Conservation (phyloP, 495 filamentous ascomycete genomes). For the Lentithecium fluviatile region DNA sequence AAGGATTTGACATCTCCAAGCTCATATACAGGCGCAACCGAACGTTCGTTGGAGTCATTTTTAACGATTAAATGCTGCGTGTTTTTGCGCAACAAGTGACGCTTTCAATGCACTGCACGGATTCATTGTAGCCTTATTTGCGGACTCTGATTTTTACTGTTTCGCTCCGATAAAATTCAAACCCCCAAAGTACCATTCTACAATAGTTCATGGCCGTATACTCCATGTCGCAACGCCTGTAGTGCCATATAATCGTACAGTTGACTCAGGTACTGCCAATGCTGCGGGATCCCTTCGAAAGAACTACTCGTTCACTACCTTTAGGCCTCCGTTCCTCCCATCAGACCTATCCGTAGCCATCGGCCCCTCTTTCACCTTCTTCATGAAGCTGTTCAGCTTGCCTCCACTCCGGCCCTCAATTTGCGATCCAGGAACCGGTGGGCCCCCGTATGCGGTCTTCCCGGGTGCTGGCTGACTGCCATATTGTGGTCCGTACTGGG, state of each 20-base stretch:
- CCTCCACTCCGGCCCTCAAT: conserved; percentile 5
- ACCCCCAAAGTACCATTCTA: too few species aligned
- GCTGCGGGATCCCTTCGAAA: neutral
- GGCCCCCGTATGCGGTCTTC: neutral
- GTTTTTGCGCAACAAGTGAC: too few species aligned
- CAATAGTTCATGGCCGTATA: too few species aligned
- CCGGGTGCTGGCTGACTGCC: neutral
- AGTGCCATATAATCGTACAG: neutral
- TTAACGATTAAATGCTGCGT: too few species aligned
- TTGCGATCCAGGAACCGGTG: neutral
- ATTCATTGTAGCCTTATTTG: too few species aligned
- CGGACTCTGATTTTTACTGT: too few species aligned
- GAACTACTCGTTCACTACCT: conserved; percentile 27
- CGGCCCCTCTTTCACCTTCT: conserved; percentile 24
- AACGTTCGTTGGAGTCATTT: too few species aligned
- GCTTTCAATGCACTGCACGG: too few species aligned
- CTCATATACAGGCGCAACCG: too few species aligned
- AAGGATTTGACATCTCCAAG: too few species aligned
- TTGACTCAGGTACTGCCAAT: neutral
- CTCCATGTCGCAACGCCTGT: neutral
- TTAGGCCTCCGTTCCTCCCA: conserved; percentile 11
- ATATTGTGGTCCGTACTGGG: neutral
- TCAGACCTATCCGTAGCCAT: conserved; percentile 5
- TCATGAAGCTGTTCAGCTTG: conserved; percentile 19
- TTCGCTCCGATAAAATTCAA: too few species aligned